Conservation (phyloP, 108 stramenopile species). For the Epithemia pelagica region DNA sequence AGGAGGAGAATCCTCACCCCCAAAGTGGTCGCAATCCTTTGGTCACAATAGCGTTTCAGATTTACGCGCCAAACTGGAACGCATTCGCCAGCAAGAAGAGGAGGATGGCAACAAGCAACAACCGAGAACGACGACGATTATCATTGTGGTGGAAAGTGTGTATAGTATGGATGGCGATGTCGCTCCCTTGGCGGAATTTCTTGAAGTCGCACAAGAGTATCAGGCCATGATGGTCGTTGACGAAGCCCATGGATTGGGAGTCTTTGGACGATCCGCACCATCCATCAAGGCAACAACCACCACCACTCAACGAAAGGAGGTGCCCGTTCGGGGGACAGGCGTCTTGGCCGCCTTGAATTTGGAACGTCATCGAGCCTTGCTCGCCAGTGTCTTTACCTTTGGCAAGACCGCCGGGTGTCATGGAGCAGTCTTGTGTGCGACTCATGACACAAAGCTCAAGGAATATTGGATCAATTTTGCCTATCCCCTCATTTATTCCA, state of each 20-base stretch:
- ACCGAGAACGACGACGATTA: neutral
- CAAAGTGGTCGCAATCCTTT: conserved; percentile 34
- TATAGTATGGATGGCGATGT: conserved; percentile 98
- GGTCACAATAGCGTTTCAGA: conserved; percentile 78
- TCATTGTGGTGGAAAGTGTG: conserved; percentile 91
- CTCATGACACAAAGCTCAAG: conserved; percentile 28
- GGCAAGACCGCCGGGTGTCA: conserved; percentile 97
- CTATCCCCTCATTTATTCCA: conserved; percentile 94
- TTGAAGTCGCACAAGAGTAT: conserved; percentile 46
- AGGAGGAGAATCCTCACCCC: neutral
- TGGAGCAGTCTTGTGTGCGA: conserved; percentile 84
- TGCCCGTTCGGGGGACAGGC: conserved; percentile 50
- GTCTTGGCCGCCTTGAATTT: conserved; percentile 60
- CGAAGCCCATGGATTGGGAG: conserved; percentile 86
- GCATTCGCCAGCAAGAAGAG: neutral
- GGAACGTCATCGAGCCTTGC: conserved; percentile 75
- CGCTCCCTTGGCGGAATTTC: conserved; percentile 76
- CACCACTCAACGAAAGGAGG: neutral
- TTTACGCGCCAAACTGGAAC: conserved; percentile 44
- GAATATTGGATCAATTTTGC: conserved; percentile 91
- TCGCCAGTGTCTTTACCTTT: conserved; percentile 88
- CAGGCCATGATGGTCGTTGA: conserved; percentile 77
- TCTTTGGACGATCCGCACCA: conserved; percentile 54
- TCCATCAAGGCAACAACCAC: conserved; percentile 11
- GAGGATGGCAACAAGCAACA: neutral